Evolutionary conservation across 2,329 filamentous ascomycete species (phyloP).

Genomic region (Fusarium lyarnte): DNA sequence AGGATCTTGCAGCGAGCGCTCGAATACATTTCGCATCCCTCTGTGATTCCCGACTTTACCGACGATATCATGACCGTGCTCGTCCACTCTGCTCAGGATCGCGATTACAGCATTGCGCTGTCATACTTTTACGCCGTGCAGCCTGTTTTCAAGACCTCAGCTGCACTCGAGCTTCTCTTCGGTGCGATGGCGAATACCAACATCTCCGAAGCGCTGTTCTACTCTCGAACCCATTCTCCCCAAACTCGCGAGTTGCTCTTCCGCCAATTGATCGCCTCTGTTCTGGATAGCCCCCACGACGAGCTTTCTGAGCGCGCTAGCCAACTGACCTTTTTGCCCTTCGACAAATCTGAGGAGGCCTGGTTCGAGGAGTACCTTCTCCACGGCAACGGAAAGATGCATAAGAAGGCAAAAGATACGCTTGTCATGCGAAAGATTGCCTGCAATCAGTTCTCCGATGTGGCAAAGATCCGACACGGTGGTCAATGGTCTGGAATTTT

Average conservation of each 20-base stretch:
- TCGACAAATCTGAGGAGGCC: constrained; percentile 74
- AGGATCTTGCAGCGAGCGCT: constrained; percentile 65
- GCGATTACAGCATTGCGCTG: constrained; percentile 73
- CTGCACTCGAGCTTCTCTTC: constrained; percentile 74
- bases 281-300: constrained; percentile 57
- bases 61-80: constrained; percentile 82
- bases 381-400: constrained; percentile 69
- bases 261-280: constrained; percentile 69
- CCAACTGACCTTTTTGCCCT: constrained; percentile 77
- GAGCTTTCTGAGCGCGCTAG: constrained; percentile 65
- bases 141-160: constrained; percentile 73
- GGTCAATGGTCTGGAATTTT: constrained; percentile 61
- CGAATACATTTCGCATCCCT: constrained; percentile 81
- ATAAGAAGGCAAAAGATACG: constrained; percentile 76
- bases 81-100: constrained; percentile 66
- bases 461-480: constrained; percentile 54
- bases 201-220: constrained; percentile 78
- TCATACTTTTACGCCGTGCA: constrained; percentile 82
- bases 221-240: constrained; percentile 72
- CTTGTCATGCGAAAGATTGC: constrained; percentile 78
- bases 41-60: constrained; percentile 80
- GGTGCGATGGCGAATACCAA: constrained; percentile 73
- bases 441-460: constrained; percentile 66
- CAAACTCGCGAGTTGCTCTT: constrained; percentile 72
- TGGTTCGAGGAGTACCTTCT: constrained; percentile 79